Percentiles rank a stretch among this genome's conserved stretches.
Evolutionary conservation across 306 rosid genomes (phyloP).

Genomic region (Pyrus communis): DNA sequence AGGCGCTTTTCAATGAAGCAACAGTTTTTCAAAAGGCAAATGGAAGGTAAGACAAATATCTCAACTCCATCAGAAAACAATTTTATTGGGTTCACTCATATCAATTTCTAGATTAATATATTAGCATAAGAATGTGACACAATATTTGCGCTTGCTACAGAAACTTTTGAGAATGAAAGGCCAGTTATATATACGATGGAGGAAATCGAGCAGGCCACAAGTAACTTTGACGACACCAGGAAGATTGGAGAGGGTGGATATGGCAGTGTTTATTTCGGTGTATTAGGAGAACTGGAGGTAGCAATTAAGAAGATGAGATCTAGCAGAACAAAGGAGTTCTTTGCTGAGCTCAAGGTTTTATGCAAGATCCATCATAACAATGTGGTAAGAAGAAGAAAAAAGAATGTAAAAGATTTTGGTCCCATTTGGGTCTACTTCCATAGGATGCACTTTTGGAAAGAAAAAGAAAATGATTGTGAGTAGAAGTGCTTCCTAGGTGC

Average conservation of each 20-base stretch:
- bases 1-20: not conserved
- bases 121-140: not conserved
- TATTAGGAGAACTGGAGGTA: constrained; percentile 25
- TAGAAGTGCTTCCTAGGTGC: not conserved
- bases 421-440: not conserved
- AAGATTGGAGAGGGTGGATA: constrained; percentile 16
- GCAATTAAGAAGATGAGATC: constrained; percentile 66
- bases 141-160: not conserved
- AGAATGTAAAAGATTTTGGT: not conserved
- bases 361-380: constrained; percentile 35
- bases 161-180: constrained; percentile 8
- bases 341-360: constrained; percentile 56
- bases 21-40: constrained; percentile 8
- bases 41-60: not conserved
- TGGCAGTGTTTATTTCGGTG: constrained; percentile 3
- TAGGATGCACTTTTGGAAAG: not conserved
- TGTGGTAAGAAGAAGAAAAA: constrained; percentile 27
- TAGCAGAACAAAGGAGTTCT: constrained; percentile 49
- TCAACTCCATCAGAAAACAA: not conserved
- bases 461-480: not conserved
- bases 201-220: constrained; percentile 2
- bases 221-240: constrained; percentile 7
- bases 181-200: constrained; percentile 10
- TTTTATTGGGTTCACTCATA: not conserved
- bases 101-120: not conserved